Evolutionary conservation across 2,329 filamentous ascomycete species (phyloP), one percentile per base, ranked within the genome.

Genomic region (Diplodia corticola): DNA sequence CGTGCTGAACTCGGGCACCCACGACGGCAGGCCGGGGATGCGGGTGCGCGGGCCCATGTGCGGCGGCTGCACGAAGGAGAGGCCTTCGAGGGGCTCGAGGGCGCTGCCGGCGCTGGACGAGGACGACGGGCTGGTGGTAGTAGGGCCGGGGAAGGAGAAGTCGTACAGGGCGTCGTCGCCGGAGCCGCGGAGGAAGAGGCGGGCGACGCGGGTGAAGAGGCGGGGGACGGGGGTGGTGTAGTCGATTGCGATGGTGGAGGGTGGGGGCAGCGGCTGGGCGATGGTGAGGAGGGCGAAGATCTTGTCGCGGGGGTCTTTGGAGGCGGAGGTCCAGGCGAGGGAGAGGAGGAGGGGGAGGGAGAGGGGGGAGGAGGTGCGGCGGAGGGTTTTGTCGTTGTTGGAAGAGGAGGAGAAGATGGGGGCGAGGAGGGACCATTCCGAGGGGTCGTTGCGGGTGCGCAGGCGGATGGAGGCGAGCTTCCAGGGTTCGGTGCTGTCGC

Each of bases 1-100:
- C 15, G 61, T 64, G 48, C 61, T 64, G 46, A 54, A 51, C 22
- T 64, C 61, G 4, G 61, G 61, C 17, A 35, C 33, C 61, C 61
- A 64, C 4, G 30, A 33, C 6, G 61, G 61, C 26, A 64, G 28
- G 10, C 61, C 61, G 5, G 51, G 51, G 7, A 54, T 54, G 28
- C 51, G 51, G 30, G 28, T 17, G 7, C 51, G 17, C 7, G 28
- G 51, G 5, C 51, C 51, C 13, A 54, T 35, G 51, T 35, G 20
- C 3, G 51, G 51, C 9, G 22, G 20, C 28, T 54, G 51, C 9
- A 54, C 51, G 51, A 22, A 54, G 2, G 51, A 54, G 15, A 54
- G 51, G 28, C 51, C 51, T n/a, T 54, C 51, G 4, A 54, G 28
- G 3, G 51, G 51, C 28, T 54, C 51, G 28, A 33, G 50, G 17